These are phyloP conservation scores for Avena insularis DNA, from an alignment of 176 grass and related monocot genomes.

Conservation along the genomic window DNA sequence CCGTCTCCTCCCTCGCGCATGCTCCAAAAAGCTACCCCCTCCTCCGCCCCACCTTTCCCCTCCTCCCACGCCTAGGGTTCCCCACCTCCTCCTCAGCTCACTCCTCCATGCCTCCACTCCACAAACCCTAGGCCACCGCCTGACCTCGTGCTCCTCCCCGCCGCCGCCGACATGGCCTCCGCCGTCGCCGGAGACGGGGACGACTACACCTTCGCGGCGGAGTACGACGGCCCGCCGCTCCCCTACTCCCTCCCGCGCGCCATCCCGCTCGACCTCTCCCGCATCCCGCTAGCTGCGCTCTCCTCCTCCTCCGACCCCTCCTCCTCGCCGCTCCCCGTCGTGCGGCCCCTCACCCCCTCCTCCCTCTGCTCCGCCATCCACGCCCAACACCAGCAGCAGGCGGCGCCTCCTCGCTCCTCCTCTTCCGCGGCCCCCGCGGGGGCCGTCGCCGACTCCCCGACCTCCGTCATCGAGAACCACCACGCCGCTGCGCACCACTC, in stretches of 20 bases:
- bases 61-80: slow-evolving; percentile 52
- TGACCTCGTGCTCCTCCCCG: not conserved
- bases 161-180: not conserved
- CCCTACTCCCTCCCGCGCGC: slow-evolving; percentile 81
- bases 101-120: slow-evolving; percentile 25
- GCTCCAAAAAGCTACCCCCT: slow-evolving; percentile 41
- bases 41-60: slow-evolving; percentile 22
- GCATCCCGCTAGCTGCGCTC: slow-evolving; percentile 79
- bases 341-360: slow-evolving; percentile 72
- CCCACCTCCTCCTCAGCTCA: not conserved
- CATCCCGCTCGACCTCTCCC: slow-evolving; percentile 82
- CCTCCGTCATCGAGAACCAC: slow-evolving; percentile 95
- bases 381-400: not conserved
- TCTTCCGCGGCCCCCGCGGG: slow-evolving; percentile 10
- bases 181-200: slow-evolving; percentile 12
- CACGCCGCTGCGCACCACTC: slow-evolving; percentile 68
- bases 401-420: not conserved
- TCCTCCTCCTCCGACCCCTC: slow-evolving; percentile 40
- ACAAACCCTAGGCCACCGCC: slow-evolving; percentile 20
- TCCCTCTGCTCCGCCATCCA: slow-evolving; percentile 51
- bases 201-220: slow-evolving; percentile 87
- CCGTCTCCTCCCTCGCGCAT: slow-evolving; percentile 35
- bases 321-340: slow-evolving; percentile 69
- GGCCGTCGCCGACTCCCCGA: slow-evolving; percentile 60
- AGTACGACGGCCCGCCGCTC: slow-evolving; percentile 90